Conservation (phyloP, 768 basidiomycete species). For the Neoboletus subvelutipes region DNA sequence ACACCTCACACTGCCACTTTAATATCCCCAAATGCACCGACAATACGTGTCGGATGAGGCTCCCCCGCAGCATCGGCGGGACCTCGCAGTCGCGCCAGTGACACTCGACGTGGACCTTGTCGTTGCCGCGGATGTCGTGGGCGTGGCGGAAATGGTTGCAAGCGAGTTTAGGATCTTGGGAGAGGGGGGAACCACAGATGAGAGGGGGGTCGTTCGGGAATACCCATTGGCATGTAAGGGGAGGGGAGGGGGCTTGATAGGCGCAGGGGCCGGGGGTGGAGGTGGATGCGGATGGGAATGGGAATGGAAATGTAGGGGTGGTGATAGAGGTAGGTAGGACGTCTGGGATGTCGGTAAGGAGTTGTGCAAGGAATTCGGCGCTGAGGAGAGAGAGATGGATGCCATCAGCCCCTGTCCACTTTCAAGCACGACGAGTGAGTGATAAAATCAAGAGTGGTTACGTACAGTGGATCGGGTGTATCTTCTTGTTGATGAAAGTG, state of each 20-base stretch:
- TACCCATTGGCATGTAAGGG: slow-evolving; percentile 14
- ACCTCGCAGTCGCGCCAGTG: slow-evolving; percentile 14
- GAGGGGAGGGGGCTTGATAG: too few species aligned
- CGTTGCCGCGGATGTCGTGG: slow-evolving; percentile 18
- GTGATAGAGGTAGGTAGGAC: neutral
- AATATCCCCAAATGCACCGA: slow-evolving; percentile 17
- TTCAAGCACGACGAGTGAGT: neutral
- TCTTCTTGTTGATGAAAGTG: neutral
- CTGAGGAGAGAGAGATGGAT: neutral
- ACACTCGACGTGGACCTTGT: slow-evolving; percentile 13
- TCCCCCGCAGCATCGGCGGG: slow-evolving; percentile 20
- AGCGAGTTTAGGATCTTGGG: neutral
- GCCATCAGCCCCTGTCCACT: neutral
- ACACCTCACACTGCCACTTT: slow-evolving; percentile 14
- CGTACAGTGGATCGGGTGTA: slow-evolving; percentile 13
- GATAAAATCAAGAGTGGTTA: neutral
- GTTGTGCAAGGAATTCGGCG: slow-evolving; percentile 12
- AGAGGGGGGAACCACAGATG: slow-evolving; percentile 6
- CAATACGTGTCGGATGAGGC: slow-evolving; percentile 19
- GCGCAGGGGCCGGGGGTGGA: neutral
- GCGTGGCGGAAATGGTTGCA: slow-evolving; percentile 12
- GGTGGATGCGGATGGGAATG: neutral
- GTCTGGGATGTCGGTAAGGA: slow-evolving; percentile 5
- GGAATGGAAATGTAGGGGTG: too few species aligned
- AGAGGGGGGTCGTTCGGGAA: neutral